phyloP scores from a whole-genome alignment of 208 protist genomes.

The Leishmania arabica region DNA sequence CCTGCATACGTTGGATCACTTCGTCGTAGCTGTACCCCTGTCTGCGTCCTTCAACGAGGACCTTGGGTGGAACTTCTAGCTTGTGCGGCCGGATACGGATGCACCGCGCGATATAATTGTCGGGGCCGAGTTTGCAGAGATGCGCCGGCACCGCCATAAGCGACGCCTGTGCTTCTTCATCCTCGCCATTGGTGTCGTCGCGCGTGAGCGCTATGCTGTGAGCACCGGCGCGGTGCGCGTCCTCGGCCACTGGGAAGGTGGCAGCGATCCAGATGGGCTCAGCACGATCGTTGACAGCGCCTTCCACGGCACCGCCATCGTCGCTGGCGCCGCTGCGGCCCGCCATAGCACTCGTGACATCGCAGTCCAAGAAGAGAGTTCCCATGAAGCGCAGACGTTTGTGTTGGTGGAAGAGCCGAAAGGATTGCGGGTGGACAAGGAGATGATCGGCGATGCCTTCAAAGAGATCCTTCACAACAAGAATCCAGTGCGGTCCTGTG shows the following conservation, averaged over 20 bases:
- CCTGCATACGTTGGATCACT: conserved; percentile 49
- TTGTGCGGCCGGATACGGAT: conserved; percentile 49
- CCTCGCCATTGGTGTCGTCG: background rate
- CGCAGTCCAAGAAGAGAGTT: conserved; percentile 53
- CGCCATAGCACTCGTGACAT: conserved; percentile 13
- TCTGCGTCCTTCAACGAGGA: conserved; percentile 55
- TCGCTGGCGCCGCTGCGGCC: background rate
- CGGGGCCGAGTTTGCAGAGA: conserved; percentile 37
- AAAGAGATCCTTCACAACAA: conserved; percentile 59
- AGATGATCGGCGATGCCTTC: conserved; percentile 59
- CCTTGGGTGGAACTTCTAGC: conserved; percentile 42
- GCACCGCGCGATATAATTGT: conserved; percentile 57
- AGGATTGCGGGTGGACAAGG: conserved; percentile 60
- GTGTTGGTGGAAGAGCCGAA: conserved; percentile 57
- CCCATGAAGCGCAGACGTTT: conserved; percentile 70
- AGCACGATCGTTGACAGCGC: conserved; percentile 27
- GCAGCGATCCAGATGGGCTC: conserved; percentile 65
- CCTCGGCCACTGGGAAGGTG: conserved; percentile 31
- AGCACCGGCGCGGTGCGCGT: background rate
- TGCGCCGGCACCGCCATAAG: conserved; percentile 50
- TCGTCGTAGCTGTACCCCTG: conserved; percentile 71
- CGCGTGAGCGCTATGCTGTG: too few species aligned
- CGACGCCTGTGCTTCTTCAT: conserved; percentile 19
- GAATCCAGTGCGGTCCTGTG: conserved; percentile 35
- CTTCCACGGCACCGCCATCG: background rate